Conservation (phyloP, 176 grass and related monocot genomes). For the Cocos nucifera region DNA sequence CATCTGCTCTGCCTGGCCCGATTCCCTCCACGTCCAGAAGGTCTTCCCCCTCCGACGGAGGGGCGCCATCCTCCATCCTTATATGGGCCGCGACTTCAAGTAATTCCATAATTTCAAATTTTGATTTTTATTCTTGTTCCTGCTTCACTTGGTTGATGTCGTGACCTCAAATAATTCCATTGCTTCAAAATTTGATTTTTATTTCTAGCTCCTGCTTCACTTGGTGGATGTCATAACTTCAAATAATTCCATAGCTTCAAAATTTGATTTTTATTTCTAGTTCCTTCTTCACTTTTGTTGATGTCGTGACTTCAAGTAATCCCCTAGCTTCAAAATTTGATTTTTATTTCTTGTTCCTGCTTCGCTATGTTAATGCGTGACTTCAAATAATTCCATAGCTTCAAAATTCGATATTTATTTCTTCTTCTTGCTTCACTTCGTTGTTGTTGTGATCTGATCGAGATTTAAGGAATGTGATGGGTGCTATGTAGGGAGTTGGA, state of each 20-base stretch:
- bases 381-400: background rate
- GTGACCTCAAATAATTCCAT: constrained; percentile 35
- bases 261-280: background rate
- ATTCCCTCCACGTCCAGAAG: constrained; percentile 41
- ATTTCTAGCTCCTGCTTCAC: background rate
- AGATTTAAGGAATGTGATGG: background rate
- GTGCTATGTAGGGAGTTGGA: constrained; percentile 34
- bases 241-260: background rate
- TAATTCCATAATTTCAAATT: constrained; percentile 7
- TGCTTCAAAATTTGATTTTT: background rate
- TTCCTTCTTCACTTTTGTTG: background rate
- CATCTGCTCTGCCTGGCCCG: constrained; percentile 90
- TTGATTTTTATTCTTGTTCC: too few species aligned
- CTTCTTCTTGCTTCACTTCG: background rate
- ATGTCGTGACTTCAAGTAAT: background rate
- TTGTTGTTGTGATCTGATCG: constrained; percentile 4
- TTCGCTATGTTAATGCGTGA: background rate
- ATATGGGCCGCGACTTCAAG: constrained; percentile 42
- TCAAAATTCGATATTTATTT: constrained; percentile 1
- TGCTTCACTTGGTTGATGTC: background rate
- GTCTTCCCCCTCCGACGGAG: constrained; percentile 39
- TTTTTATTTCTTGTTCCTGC: constrained; percentile 5
- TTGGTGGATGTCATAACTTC: background rate
- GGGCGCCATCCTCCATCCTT: constrained; percentile 1
- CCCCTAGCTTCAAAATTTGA: background rate